These are phyloP conservation scores for Candolleomyces aberdarensis DNA, from an alignment of 768 basidiomycete species.

Conservation along the genomic window DNA sequence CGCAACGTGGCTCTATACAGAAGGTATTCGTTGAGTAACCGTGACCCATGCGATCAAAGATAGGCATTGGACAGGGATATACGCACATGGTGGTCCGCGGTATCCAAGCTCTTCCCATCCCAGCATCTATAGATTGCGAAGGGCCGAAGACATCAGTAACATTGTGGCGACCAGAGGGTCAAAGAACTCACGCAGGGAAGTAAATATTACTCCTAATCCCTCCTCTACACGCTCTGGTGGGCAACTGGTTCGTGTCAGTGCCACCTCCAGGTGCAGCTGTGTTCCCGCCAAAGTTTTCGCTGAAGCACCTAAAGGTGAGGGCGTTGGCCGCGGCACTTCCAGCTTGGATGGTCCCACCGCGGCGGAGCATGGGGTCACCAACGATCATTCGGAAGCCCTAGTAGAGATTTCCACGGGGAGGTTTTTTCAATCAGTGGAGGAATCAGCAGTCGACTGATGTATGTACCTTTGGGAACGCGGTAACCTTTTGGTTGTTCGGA, in stretches of 20 bases:
- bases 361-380: constrained; percentile 7
- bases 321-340: not conserved
- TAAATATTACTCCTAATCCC: constrained; percentile 7
- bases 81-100: constrained; percentile 5
- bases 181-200: constrained; percentile 4
- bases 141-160: not conserved
- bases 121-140: not conserved
- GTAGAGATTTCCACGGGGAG: no score
- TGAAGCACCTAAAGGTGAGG: constrained; percentile 3
- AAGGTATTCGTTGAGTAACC: no score
- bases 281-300: not conserved
- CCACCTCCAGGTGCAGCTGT: not conserved
- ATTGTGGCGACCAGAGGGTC: no score
- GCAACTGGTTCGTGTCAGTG: not conserved
- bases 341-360: not conserved
- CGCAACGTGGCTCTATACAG: not conserved
- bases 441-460: not conserved
- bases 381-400: constrained; percentile 10
- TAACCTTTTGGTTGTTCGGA: constrained; percentile 2
- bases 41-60: no score
- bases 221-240: constrained; percentile 2
- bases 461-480: constrained; percentile 5
- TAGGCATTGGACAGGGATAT: no score
- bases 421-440: no score
- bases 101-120: constrained; percentile 6